phyloP scores from a whole-genome alignment of 2,329 filamentous ascomycete species.

The Geoglossum cookeanum region DNA sequence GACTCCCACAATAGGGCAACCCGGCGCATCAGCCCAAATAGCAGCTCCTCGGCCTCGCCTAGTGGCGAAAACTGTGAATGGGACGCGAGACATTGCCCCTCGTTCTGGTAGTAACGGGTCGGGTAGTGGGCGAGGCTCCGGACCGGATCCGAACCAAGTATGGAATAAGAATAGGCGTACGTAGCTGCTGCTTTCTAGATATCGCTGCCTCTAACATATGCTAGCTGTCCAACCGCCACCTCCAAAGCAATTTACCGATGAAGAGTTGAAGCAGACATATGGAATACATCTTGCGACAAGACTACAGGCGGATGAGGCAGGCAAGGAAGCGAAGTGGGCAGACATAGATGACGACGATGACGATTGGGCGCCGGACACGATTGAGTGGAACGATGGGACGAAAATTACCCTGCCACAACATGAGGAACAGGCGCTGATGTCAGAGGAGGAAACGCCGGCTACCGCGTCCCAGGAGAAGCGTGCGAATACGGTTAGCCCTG shows the following conservation, averaged over 20 bases:
- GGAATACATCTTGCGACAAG: constrained; percentile 71
- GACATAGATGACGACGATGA: constrained; percentile 82
- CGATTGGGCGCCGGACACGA: constrained; percentile 68
- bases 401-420: constrained; percentile 54
- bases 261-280: constrained; percentile 66
- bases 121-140: constrained; percentile 37
- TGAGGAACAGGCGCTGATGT: constrained; percentile 26
- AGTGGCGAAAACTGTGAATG: constrained; percentile 53
- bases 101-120: constrained; percentile 31
- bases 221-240: constrained; percentile 45
- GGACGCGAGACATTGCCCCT: constrained; percentile 33
- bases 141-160: constrained; percentile 54
- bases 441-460: not conserved
- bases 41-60: constrained; percentile 45
- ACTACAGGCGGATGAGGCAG: constrained; percentile 53
- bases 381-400: constrained; percentile 77
- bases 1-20: constrained; percentile 21
- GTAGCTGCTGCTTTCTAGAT: constrained; percentile 17
- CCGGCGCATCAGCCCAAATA: constrained; percentile 9
- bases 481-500: not conserved
- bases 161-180: constrained; percentile 82
- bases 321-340: constrained; percentile 68
- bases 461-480: not conserved
- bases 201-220: constrained; percentile 14
- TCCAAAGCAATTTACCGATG: constrained; percentile 67